phyloP scores from a whole-genome alignment of 108 stramenopile species.

The Fragilariopsis cylindrus region DNA sequence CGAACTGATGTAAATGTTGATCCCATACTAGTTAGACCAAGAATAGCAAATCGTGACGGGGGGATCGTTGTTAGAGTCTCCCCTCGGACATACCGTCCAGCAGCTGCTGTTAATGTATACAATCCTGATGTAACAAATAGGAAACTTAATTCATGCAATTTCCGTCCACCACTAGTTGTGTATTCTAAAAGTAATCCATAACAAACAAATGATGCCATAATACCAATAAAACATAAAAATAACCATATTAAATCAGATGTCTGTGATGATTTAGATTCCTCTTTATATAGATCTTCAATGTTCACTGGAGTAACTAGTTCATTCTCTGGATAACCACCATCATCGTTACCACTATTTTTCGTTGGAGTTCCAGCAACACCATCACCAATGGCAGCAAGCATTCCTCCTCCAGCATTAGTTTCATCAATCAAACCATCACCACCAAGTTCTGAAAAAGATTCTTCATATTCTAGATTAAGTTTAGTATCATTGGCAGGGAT shows the following conservation, averaged over 20 bases:
- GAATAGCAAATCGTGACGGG: constrained; percentile 86
- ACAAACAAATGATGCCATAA: constrained; percentile 86
- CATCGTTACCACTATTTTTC: neutral
- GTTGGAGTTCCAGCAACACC: neutral
- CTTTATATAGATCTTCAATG: constrained; percentile 28
- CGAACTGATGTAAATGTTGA: constrained; percentile 95
- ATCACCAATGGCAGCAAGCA: too few species aligned
- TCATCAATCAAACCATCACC: neutral
- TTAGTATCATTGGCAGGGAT: neutral
- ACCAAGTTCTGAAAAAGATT: neutral
- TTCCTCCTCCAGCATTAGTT: neutral
- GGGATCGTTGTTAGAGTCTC: constrained; percentile 94
- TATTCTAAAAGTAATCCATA: constrained; percentile 96
- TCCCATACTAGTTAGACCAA: constrained; percentile 95
- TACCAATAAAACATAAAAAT: constrained; percentile 87
- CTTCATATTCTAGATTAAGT: constrained; percentile 9
- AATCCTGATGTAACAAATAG: constrained; percentile 93
- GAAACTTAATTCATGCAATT: constrained; percentile 93
- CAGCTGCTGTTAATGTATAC: constrained; percentile 88
- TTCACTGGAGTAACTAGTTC: constrained; percentile 28
- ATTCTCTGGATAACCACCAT: neutral
- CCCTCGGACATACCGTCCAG: constrained; percentile 82
- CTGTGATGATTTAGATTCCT: constrained; percentile 20
- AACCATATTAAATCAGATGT: constrained; percentile 75
- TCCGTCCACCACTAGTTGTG: constrained; percentile 89